Evolutionary conservation across 1,284 basidiomycete species (phyloP).

Genomic region (Coniferiporia sulphurascens): DNA sequence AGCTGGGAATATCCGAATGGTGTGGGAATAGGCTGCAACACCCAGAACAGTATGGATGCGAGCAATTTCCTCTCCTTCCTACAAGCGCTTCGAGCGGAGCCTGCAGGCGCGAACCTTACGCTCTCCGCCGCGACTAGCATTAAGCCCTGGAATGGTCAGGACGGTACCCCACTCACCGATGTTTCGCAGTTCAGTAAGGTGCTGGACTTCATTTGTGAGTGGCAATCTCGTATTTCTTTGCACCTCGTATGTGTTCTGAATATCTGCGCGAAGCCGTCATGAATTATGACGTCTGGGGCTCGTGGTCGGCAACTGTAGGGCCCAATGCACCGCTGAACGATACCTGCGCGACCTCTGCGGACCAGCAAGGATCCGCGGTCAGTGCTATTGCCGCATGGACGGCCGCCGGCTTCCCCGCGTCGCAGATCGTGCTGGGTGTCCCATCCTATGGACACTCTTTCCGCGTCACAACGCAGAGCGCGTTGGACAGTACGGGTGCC

Average conservation of each 20-base stretch:
- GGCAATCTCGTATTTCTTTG: neutral
- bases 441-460: constrained; percentile 72
- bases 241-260: neutral
- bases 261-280: constrained; percentile 49
- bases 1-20: constrained; percentile 87
- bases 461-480: constrained; percentile 32
- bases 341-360: constrained; percentile 51
- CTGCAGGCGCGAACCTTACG: constrained; percentile 53
- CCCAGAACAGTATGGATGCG: constrained; percentile 56
- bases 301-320: constrained; percentile 47
- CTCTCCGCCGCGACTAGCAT: constrained; percentile 73
- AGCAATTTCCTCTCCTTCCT: constrained; percentile 73
- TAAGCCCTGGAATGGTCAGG: constrained; percentile 58
- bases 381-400: constrained; percentile 74
- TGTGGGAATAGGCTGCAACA: constrained; percentile 70
- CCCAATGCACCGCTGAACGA: constrained; percentile 82
- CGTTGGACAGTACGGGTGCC: neutral
- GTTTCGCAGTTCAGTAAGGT: constrained; percentile 65
- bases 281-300: constrained; percentile 83
- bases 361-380: constrained; percentile 71
- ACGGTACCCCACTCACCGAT: constrained; percentile 55
- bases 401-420: constrained; percentile 70
- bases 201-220: constrained; percentile 62
- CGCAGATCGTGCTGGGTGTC: constrained; percentile 79
- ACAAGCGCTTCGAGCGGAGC: constrained; percentile 57